Evolutionary conservation across 441 rosid genomes (phyloP), one percentile per base, ranked within the genome.

Genomic region (Mallotus repandus): DNA sequence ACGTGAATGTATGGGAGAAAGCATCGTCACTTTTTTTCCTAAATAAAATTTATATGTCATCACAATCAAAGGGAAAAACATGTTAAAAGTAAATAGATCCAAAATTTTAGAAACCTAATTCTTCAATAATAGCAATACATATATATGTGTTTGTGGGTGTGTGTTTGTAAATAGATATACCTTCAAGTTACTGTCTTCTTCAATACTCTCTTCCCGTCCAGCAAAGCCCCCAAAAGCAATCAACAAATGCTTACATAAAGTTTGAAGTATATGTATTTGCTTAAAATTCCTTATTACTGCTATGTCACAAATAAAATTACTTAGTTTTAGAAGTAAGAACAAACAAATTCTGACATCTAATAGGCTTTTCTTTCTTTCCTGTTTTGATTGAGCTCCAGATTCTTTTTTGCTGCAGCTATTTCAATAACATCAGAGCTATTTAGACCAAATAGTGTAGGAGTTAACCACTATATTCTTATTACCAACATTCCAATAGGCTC

Each of bases 161-260:
- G 32, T 29, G 32, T 29, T 29, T 29, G 32, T 7, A 5, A 49
- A 14, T 10, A 41, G 55, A 25, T 32, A 41, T 71, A 94, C 99
- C 98, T 90, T 89, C 58, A 90, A 81, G 80, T 77, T 76, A 70
- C 72, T 73, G 77, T 93, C 99, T 79, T 84, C 94, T 83, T 90
- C 96, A 62, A 86, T 83, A 72, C 97, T 72, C 83, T 93, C 97
- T 82, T 96, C 99, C 74, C 91, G 81, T 72, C 99, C 97, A 81
- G 98, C 96, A 59, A 93, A 98, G 67, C 99, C 98, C 60, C 99
- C 99, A 78, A 96, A 96, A 77, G 98, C 94, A 86, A 96, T 88
- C 83, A 96, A 77, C 64, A 96, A 78, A 81, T 96, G 99, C 86
- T 98, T 96, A 8, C 58, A 29, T 45, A 29, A 45, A 60, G 63